phyloP scores from a whole-genome alignment of 1,139 yeast genomes.

The Suhomyces ambrosiae region DNA sequence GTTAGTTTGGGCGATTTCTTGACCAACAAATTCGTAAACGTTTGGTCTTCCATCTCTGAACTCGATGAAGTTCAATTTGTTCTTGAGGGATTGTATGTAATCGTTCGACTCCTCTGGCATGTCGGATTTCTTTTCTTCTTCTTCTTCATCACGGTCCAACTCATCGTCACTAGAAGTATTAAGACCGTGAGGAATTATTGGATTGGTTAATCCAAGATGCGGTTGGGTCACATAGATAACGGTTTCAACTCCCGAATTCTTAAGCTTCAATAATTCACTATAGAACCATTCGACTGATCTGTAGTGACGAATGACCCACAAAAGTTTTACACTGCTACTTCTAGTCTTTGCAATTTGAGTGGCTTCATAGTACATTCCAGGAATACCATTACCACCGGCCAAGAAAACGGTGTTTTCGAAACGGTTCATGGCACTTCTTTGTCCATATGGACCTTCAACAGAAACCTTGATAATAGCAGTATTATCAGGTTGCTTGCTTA shows the following conservation, averaged over 20 bases:
- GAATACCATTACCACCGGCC: conserved; percentile 77
- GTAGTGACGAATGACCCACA: conserved; percentile 53
- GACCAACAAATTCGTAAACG: conserved; percentile 35
- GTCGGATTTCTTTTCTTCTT: conserved; percentile 18
- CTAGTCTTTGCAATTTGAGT: conserved; percentile 23
- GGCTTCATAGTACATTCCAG: conserved; percentile 47
- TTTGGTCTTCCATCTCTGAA: conserved; percentile 52
- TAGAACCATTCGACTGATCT: conserved; percentile 34
- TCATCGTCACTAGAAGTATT: conserved; percentile 15
- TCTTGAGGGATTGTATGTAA: conserved; percentile 19
- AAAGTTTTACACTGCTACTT: conserved; percentile 34
- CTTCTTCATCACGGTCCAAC: conserved; percentile 15
- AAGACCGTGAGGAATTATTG: conserved; percentile 15
- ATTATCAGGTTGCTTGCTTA: conserved; percentile 47
- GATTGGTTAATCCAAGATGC: conserved; percentile 23
- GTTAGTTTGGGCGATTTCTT: conserved; percentile 36
- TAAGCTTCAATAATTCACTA: conserved; percentile 27
- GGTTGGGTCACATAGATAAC: conserved; percentile 36
- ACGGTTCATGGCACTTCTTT: conserved; percentile 36
- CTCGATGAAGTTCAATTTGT: conserved; percentile 36
- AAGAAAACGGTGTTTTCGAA: conserved; percentile 58
- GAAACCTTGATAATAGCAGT: conserved; percentile 34
- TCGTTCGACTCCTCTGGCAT: conserved; percentile 16
- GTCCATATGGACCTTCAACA: conserved; percentile 50
- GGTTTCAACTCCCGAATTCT: conserved; percentile 36